Evolutionary conservation across 441 rosid genomes (phyloP).

Genomic region (Aleurites moluccanus): DNA sequence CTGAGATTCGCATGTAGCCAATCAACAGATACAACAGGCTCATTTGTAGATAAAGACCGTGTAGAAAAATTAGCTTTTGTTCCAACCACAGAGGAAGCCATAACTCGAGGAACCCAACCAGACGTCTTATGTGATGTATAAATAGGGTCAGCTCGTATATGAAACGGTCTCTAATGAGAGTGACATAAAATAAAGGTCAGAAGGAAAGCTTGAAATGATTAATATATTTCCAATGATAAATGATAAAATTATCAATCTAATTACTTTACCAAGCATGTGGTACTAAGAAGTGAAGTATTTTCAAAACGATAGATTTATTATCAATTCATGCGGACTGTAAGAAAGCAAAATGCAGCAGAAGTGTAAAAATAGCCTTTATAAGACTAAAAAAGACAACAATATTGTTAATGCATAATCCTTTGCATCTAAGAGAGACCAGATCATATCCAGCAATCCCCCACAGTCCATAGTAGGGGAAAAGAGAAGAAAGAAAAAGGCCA

Average conservation of each 20-base stretch:
- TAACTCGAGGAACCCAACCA: constrained; percentile 34
- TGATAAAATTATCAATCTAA: background rate
- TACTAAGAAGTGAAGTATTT: background rate
- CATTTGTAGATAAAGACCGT: constrained; percentile 45
- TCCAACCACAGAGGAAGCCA: constrained; percentile 52
- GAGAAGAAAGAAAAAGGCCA: background rate
- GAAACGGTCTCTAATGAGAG: constrained; percentile 50
- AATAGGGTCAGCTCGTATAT: constrained; percentile 25
- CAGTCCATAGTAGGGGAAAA: background rate
- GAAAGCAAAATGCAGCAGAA: background rate
- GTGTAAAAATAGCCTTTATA: background rate
- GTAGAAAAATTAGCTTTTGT: constrained; percentile 43
- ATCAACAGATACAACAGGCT: constrained; percentile 84
- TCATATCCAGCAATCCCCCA: background rate
- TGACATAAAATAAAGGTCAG: constrained; percentile 6
- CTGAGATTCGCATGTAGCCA: constrained; percentile 85
- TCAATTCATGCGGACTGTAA: background rate
- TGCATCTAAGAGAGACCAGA: background rate
- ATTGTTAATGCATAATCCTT: constrained; percentile 1
- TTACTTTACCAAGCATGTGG: background rate
- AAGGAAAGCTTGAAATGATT: constrained; percentile 1
- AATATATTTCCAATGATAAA: background rate
- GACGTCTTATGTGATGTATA: constrained; percentile 30
- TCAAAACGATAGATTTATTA: background rate
- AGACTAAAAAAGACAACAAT: background rate